Percentiles rank a stretch among this genome's conserved stretches.
These are phyloP conservation scores for Parsonsia alboflavescens DNA, from an alignment of 257 asterid genomes.

Conservation along the genomic window DNA sequence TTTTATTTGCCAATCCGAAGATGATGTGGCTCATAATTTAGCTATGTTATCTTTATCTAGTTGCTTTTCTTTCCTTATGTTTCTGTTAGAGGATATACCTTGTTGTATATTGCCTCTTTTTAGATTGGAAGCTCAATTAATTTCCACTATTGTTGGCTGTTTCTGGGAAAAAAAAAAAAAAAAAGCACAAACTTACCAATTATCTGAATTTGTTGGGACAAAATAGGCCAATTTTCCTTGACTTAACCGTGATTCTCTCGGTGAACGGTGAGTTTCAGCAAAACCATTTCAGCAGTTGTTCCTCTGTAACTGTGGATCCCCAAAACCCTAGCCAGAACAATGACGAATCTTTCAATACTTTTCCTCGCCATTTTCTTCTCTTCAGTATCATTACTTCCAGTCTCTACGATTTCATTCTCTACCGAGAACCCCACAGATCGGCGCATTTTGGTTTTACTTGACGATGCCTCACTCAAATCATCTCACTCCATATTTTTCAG, in stretches of 20 bases:
- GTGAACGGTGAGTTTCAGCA: not conserved
- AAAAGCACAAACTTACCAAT: too few relatives aligned
- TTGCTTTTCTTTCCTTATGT: too few relatives aligned
- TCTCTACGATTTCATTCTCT: conserved; percentile 43
- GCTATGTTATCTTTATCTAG: too few relatives aligned
- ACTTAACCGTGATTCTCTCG: not conserved
- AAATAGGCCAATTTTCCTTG: too few relatives aligned
- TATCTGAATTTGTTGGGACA: too few relatives aligned
- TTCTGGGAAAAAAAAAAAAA: too few relatives aligned
- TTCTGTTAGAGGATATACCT: too few relatives aligned
- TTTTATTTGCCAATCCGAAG: too few relatives aligned
- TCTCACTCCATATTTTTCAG: conserved; percentile 71
- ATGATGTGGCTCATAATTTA: too few relatives aligned
- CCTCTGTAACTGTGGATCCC: conserved; percentile 7
- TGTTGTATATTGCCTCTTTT: too few relatives aligned
- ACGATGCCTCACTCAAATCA: conserved; percentile 63
- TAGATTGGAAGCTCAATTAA: too few relatives aligned
- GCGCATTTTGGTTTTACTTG: conserved; percentile 61
- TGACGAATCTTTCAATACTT: conserved; percentile 4
- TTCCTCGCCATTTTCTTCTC: conserved; percentile 19
- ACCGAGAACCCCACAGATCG: conserved; percentile 62
- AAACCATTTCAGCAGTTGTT: not conserved
- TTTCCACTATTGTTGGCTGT: too few relatives aligned
- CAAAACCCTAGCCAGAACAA: conserved; percentile 20
- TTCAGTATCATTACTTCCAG: conserved; percentile 34